Percentiles rank a stretch among this genome's conserved stretches.
phyloP scores from a whole-genome alignment of 768 basidiomycete species.

The Boletus sp. region DNA sequence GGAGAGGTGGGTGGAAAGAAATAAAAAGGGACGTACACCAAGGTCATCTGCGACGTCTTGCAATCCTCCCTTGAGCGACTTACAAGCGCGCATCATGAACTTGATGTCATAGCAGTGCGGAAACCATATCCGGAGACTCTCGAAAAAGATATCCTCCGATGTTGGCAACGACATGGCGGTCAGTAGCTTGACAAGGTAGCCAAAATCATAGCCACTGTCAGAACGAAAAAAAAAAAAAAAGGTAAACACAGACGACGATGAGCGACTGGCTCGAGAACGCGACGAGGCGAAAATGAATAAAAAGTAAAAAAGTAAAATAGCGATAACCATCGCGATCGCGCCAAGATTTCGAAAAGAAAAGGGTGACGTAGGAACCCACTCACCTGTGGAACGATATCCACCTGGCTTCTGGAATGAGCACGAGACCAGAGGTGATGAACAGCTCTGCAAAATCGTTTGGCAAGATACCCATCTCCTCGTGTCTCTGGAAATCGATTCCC shows the following conservation, averaged over 20 bases:
- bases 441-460: slow-evolving; percentile 96
- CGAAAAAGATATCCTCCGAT: slow-evolving; percentile 87
- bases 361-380: slow-evolving; percentile 21
- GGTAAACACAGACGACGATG: neutral
- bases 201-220: slow-evolving; percentile 94
- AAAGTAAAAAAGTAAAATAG: no score
- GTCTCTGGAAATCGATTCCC: slow-evolving; percentile 92
- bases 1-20: neutral
- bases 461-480: slow-evolving; percentile 87
- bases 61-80: slow-evolving; percentile 78
- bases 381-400: slow-evolving; percentile 99
- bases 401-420: slow-evolving; percentile 80
- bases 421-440: slow-evolving; percentile 94
- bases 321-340: neutral
- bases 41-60: slow-evolving; percentile 97
- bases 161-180: slow-evolving; percentile 83
- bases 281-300: neutral
- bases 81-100: slow-evolving; percentile 86
- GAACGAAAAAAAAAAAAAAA: neutral
- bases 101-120: slow-evolving; percentile 98
- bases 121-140: slow-evolving; percentile 86
- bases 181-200: slow-evolving; percentile 94
- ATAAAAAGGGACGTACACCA: slow-evolving; percentile 56
- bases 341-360: neutral
- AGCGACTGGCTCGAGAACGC: neutral